A percentile compares a stretch with the other conserved stretches of the same genome.
phyloP scores from a whole-genome alignment of 2,329 filamentous ascomycete species.

The Exophiala alcalophila region DNA sequence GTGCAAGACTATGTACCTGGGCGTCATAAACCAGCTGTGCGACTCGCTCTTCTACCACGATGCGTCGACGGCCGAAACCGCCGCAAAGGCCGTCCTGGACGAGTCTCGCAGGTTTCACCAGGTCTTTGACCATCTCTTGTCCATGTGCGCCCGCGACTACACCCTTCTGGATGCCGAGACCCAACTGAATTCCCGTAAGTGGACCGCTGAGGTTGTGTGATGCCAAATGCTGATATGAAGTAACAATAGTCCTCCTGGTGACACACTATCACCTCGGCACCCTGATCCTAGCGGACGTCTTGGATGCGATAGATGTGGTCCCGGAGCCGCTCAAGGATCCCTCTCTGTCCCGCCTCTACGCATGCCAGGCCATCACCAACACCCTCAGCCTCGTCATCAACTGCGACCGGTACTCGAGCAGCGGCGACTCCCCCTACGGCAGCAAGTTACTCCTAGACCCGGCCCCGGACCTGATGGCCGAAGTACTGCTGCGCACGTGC shows the following conservation, averaged over 20 bases:
- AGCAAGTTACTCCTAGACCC: constrained; percentile 10
- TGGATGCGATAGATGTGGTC: neutral
- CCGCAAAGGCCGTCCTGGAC: constrained; percentile 1
- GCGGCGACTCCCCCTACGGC: neutral
- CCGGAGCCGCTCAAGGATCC: constrained; percentile 2
- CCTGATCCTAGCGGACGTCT: constrained; percentile 8
- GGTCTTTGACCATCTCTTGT: constrained; percentile 9
- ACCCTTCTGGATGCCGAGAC: neutral
- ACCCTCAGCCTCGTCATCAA: constrained; percentile 7
- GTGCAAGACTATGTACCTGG: constrained; percentile 14
- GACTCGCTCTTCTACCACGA: constrained; percentile 1
- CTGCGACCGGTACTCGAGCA: constrained; percentile 6
- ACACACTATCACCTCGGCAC: constrained; percentile 8
- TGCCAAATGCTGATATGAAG: neutral
- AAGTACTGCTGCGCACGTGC: constrained; percentile 1
- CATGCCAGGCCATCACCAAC: constrained; percentile 11
- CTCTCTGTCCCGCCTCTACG: neutral
- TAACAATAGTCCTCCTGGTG: constrained; percentile 5
- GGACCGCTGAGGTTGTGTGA: no score
- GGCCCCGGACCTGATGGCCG: constrained; percentile 8
- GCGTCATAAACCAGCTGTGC: constrained; percentile 6
- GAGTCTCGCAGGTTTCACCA: constrained; percentile 8
- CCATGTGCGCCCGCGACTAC: constrained; percentile 9
- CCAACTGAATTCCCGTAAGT: constrained; percentile 12
- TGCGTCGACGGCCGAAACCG: neutral